phyloP scores from a whole-genome alignment of 768 basidiomycete genomes.

The Leucogyrophana mollusca region DNA sequence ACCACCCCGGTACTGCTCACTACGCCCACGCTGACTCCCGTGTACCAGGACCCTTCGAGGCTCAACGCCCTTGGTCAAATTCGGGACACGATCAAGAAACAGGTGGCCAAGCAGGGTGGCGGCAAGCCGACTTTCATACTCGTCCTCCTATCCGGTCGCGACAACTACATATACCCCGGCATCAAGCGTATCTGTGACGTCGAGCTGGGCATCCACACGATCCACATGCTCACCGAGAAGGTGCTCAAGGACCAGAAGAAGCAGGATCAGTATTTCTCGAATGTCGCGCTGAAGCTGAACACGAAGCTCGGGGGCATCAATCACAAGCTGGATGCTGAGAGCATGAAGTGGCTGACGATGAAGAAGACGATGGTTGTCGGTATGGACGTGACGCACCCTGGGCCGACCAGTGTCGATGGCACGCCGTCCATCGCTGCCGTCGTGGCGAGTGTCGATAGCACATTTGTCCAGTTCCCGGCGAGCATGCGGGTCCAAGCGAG shows the following conservation, averaged over 20 bases:
- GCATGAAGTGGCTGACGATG: conserved; percentile 64
- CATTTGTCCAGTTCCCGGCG: conserved; percentile 77
- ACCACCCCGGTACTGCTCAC: conserved; percentile 35
- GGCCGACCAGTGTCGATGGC: conserved; percentile 62
- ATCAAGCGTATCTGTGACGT: conserved; percentile 79
- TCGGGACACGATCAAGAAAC: conserved; percentile 35
- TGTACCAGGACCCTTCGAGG: conserved; percentile 32
- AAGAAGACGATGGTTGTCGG: conserved; percentile 81
- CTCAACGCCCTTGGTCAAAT: conserved; percentile 39
- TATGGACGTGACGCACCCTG: conserved; percentile 82
- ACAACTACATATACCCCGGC: conserved; percentile 78
- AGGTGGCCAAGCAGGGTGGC: conserved; percentile 18
- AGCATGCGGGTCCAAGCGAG: conserved; percentile 64
- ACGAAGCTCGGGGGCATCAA: conserved; percentile 83
- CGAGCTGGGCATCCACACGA: conserved; percentile 68
- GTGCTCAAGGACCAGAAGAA: conserved; percentile 51
- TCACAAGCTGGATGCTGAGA: conserved; percentile 60
- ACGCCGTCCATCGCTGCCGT: conserved; percentile 84
- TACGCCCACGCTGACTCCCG: conserved; percentile 16
- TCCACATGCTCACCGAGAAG: conserved; percentile 70
- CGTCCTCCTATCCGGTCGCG: conserved; percentile 63
- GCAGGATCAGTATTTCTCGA: conserved; percentile 82
- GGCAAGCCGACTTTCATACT: conserved; percentile 63
- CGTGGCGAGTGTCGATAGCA: conserved; percentile 69
- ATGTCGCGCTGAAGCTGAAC: conserved; percentile 80